Base-by-base conservation (phyloP, 2,329 filamentous ascomycete species). In the Colletotrichum agaves region DNA sequence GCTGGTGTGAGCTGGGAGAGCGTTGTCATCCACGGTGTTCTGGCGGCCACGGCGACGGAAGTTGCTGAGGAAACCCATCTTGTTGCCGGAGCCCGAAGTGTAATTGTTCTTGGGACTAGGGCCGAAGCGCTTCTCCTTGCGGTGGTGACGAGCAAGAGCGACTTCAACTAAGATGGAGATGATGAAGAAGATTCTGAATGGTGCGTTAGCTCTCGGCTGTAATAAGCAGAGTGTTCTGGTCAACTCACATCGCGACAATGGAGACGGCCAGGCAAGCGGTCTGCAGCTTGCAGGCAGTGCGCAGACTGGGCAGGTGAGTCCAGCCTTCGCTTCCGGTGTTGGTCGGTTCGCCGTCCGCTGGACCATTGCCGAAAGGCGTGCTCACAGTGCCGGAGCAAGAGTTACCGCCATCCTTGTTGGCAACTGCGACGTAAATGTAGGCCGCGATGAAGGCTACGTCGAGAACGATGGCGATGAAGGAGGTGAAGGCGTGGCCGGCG, bases 351-450 rank as follows among this genome's bases (percentile, higher is more conserved):
- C 81, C 80, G 56, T 77, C 76, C 1, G 86, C 82, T 7, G 85
- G 79, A 5, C 91, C 92, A 4, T 77, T 83, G 41, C 94, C 94
- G 60, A 95, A 87, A 6, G 88, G 89, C 15, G 89, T 95, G 53
- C 85, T 81, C 67, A 94, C 84, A 15, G 81, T 80, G 13, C 80
- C 83, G 15, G 69, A 75, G 82, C 94, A 98, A 56, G 80, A 86
- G 69, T 85, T 79, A 0, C 88, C 87, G 41, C 94, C 94, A 63
- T 87, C 80, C 41, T 91, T 87, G 67, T 92, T 94, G 70, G 93
- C 84, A 55, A 90, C 83, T 1, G 94, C 93, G 67, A 98, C 87
- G 75, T 94, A 97, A 75, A 97, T 87, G 83, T 96, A 96, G 66
- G 84, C 88, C 44, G 87, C 93, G 59, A 88, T 81, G 78, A 97